Percentiles rank a stretch among this genome's conserved stretches.
These are phyloP conservation scores for Fonsecaea pedrosoi DNA, from an alignment of 2,329 filamentous ascomycete genomes.

Conservation along the genomic window DNA sequence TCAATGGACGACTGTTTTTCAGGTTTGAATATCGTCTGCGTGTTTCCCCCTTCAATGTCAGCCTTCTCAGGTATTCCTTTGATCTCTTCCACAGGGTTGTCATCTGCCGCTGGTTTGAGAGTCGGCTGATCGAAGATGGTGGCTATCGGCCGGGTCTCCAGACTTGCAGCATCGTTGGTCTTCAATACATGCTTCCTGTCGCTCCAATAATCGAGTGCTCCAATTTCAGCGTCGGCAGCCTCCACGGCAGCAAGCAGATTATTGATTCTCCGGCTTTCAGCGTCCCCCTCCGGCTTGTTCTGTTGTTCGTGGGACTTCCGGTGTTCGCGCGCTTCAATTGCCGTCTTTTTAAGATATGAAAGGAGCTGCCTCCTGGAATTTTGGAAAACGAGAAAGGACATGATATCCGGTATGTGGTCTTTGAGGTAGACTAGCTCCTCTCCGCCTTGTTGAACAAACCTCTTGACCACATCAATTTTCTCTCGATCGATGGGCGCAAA, in stretches of 20 bases:
- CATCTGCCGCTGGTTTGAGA: conserved; percentile 28
- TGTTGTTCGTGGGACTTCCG: conserved; percentile 54
- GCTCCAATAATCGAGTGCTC: conserved; percentile 84
- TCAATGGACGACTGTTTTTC: conserved; percentile 7
- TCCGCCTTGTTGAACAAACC: conserved; percentile 77
- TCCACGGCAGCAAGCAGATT: conserved; percentile 76
- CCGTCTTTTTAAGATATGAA: conserved; percentile 69
- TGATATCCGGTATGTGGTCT: conserved; percentile 81
- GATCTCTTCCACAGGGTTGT: conserved; percentile 51
- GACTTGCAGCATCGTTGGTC: conserved; percentile 33
- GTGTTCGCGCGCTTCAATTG: conserved; percentile 62
- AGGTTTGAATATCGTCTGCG: conserved; percentile 14
- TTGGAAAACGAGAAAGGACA: conserved; percentile 88
- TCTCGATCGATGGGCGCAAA: conserved; percentile 82
- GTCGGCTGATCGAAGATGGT: conserved; percentile 33
- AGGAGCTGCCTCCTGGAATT: conserved; percentile 80
- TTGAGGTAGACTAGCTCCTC: conserved; percentile 78
- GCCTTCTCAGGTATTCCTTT: conserved; percentile 68
- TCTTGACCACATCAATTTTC: conserved; percentile 82
- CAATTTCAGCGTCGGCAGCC: conserved; percentile 80
- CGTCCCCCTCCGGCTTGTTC: conserved; percentile 53
- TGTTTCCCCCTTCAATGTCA: conserved; percentile 44
- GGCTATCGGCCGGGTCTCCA: conserved; percentile 31
- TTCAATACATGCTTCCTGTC: conserved; percentile 58
- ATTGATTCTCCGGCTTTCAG: conserved; percentile 61